Percentiles rank a stretch among this genome's conserved stretches.
These are phyloP conservation scores for Fomitiporia mediterranea DNA, from an alignment of 1,284 basidiomycete genomes.

Conservation along the genomic window DNA sequence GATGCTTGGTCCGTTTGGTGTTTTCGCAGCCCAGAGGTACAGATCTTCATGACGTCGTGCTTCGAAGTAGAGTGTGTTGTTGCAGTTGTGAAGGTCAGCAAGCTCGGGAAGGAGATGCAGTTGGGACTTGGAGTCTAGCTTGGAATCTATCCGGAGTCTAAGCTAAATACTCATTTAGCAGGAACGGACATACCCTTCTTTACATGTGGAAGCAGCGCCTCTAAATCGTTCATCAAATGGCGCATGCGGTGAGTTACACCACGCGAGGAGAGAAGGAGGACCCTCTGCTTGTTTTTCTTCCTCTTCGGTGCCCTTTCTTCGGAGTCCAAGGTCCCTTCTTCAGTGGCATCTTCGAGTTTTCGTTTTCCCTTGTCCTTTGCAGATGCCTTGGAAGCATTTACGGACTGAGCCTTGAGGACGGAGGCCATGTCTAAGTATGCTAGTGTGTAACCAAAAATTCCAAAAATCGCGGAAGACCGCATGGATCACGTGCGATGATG, in stretches of 20 bases:
- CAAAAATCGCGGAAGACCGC: not conserved
- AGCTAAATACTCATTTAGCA: not conserved
- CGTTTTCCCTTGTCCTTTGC: slow-evolving; percentile 52
- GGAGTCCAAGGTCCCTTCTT: slow-evolving; percentile 38
- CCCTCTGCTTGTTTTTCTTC: slow-evolving; percentile 80
- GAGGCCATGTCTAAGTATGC: slow-evolving; percentile 50
- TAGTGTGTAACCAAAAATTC: not conserved
- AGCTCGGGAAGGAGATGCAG: slow-evolving; percentile 93
- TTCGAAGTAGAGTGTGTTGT: slow-evolving; percentile 97
- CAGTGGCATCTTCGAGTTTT: slow-evolving; percentile 54
- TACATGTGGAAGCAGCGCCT: slow-evolving; percentile 86
- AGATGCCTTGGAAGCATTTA: slow-evolving; percentile 48
- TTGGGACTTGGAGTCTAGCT: slow-evolving; percentile 96
- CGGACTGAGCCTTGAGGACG: slow-evolving; percentile 57
- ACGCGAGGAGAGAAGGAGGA: slow-evolving; percentile 88
- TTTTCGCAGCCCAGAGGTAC: slow-evolving; percentile 96
- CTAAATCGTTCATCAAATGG: slow-evolving; percentile 95
- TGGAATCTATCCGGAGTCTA: slow-evolving; percentile 62
- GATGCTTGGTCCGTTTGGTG: slow-evolving; percentile 95
- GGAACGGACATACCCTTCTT: slow-evolving; percentile 77
- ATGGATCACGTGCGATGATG: not conserved
- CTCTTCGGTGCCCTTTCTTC: slow-evolving; percentile 39
- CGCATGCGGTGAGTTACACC: slow-evolving; percentile 97
- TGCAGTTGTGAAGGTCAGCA: slow-evolving; percentile 97
- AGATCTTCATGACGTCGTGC: slow-evolving; percentile 93